A percentile compares a stretch with the other conserved stretches of the same genome.
Conservation (phyloP, 768 basidiomycete species). For the Naganishia vaughanmartiniae region DNA sequence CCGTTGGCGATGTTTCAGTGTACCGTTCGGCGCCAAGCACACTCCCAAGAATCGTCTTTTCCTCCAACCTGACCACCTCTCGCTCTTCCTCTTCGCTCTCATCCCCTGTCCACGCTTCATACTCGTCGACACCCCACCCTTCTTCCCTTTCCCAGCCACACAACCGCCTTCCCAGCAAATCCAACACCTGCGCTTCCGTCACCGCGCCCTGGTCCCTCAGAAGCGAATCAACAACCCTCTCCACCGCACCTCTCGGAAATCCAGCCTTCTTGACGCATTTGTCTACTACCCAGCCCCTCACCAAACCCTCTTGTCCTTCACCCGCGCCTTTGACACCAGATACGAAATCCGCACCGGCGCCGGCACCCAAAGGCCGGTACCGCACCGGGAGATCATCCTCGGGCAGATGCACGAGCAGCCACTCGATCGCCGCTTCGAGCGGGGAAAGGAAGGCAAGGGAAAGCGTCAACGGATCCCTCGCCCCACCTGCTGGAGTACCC, state of each 20-base stretch:
- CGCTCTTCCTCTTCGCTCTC: slow-evolving; percentile 37
- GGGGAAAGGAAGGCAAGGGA: slow-evolving; percentile 60
- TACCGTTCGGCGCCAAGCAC: slow-evolving; percentile 49
- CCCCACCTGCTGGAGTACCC: not conserved
- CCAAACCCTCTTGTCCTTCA: slow-evolving; percentile 54
- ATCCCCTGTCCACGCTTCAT: slow-evolving; percentile 29
- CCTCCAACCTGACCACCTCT: slow-evolving; percentile 48
- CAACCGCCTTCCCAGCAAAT: slow-evolving; percentile 55
- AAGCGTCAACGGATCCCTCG: slow-evolving; percentile 59
- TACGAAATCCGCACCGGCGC: slow-evolving; percentile 47
- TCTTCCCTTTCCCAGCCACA: slow-evolving; percentile 46
- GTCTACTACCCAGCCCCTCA: slow-evolving; percentile 74
- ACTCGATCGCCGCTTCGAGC: slow-evolving; percentile 77
- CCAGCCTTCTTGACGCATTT: slow-evolving; percentile 78
- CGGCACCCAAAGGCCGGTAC: slow-evolving; percentile 46
- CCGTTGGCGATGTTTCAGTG: slow-evolving; percentile 35
- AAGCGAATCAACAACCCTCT: slow-evolving; percentile 56
- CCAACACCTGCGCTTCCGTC: slow-evolving; percentile 57
- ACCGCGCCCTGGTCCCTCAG: slow-evolving; percentile 37
- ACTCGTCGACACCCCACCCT: slow-evolving; percentile 48
- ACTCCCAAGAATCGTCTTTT: slow-evolving; percentile 50
- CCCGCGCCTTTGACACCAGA: slow-evolving; percentile 37
- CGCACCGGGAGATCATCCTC: slow-evolving; percentile 76
- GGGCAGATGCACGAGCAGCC: slow-evolving; percentile 74
- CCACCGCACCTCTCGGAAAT: slow-evolving; percentile 71